Conservation (phyloP, 148 eudicot species). For the Vaccinium macrocarpon region DNA sequence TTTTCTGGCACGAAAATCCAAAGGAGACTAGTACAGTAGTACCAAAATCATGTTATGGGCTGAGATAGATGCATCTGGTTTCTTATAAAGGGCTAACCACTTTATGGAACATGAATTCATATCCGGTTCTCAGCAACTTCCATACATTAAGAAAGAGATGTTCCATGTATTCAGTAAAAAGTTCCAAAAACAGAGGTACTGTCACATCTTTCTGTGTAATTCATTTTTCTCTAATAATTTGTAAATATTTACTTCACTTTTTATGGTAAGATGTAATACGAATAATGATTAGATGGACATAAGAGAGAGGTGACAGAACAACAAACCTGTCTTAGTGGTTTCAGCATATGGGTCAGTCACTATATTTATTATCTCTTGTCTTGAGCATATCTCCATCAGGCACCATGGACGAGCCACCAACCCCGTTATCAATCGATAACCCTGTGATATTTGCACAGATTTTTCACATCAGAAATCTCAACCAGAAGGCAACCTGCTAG, state of each 20-base stretch:
- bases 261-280: not conserved
- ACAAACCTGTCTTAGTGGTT: constrained; percentile 71
- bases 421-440: constrained; percentile 65
- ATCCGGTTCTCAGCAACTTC: not conserved
- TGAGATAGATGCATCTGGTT: not conserved
- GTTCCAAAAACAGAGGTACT: not conserved
- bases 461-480: constrained; percentile 12
- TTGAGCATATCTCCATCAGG: constrained; percentile 79
- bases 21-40: not conserved
- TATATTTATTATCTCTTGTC: constrained; percentile 67
- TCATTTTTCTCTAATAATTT: not conserved
- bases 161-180: not conserved
- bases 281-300: not conserved
- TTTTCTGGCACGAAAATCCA: not conserved
- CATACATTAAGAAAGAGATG: not conserved
- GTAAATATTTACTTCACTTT: not conserved
- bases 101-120: not conserved
- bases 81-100: not conserved
- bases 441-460: constrained; percentile 37
- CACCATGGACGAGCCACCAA: constrained; percentile 80
- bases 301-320: not conserved
- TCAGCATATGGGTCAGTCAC: constrained; percentile 64
- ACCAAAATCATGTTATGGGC: not conserved
- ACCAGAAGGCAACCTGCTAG: not conserved
- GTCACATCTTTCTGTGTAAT: not conserved